Evolutionary conservation across 768 basidiomycete genomes (phyloP).

Genomic region (Mycena rebaudengoi): DNA sequence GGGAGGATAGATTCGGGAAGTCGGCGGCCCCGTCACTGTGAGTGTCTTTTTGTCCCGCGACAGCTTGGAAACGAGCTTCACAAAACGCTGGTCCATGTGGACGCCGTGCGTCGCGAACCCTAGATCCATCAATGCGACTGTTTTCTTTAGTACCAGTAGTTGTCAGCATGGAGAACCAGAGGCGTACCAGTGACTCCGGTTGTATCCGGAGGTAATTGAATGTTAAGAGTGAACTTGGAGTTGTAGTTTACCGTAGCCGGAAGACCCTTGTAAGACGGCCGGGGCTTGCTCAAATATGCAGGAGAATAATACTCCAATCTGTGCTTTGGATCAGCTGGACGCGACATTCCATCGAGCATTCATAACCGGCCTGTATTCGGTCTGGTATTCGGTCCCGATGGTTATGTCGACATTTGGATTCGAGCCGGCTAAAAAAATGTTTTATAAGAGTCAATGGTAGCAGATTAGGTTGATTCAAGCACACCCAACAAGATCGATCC

Average conservation of each 20-base stretch:
- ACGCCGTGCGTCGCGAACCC: conserved; percentile 36
- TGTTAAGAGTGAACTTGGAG: conserved; percentile 6
- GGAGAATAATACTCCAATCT: conserved; percentile 29
- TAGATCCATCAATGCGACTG: conserved; percentile 35
- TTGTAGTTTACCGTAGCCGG: conserved; percentile 16
- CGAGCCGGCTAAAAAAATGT: conserved; percentile 42
- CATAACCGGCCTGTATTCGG: conserved; percentile 11
- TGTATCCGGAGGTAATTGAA: conserved; percentile 1
- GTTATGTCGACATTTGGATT: conserved; percentile 49
- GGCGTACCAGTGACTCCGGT: not conserved
- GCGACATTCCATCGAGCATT: not conserved
- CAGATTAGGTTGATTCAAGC: not conserved
- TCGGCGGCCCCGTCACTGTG: conserved; percentile 18
- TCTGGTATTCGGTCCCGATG: conserved; percentile 12
- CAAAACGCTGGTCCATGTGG: conserved; percentile 26
- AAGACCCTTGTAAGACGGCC: conserved; percentile 11
- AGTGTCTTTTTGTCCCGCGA: conserved; percentile 11
- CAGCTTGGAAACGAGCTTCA: conserved; percentile 13
- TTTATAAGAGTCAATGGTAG: not conserved
- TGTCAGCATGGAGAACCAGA: not conserved
- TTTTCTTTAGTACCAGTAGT: not conserved
- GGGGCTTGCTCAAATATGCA: conserved; percentile 8
- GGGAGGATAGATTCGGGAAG: conserved; percentile 18
- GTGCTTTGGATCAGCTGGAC: not conserved
- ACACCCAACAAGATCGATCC: conserved; percentile 42